These are phyloP conservation scores for Zygoascus ofunaensis DNA, from an alignment of 805 yeast genomes.

Conservation along the genomic window DNA sequence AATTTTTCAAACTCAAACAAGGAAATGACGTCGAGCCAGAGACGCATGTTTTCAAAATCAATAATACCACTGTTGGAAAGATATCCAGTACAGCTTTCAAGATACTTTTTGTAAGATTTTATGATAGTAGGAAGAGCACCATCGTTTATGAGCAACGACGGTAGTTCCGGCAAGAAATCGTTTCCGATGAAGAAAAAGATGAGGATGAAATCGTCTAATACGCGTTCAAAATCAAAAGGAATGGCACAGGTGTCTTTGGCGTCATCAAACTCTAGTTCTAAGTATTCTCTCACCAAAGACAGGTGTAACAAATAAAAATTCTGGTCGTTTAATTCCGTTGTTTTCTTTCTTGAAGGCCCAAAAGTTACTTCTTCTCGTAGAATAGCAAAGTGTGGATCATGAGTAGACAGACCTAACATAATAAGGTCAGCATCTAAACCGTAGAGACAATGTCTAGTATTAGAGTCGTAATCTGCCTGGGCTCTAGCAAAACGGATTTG, in stretches of 20 bases:
- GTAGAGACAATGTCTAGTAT: constrained; percentile 85
- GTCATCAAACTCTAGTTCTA: constrained; percentile 74
- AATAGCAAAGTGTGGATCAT: constrained; percentile 91
- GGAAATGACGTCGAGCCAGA: constrained; percentile 69
- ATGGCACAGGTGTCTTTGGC: constrained; percentile 56
- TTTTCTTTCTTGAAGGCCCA: constrained; percentile 38
- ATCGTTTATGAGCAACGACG: constrained; percentile 84
- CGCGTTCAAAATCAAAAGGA: constrained; percentile 71
- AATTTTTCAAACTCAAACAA: constrained; percentile 78
- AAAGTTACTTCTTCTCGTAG: constrained; percentile 93
- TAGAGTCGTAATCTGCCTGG: constrained; percentile 63
- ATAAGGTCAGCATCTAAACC: constrained; percentile 96
- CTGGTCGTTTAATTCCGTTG: constrained; percentile 56
- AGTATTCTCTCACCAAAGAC: constrained; percentile 80
- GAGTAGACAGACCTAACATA: constrained; percentile 83
- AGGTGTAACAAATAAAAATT: constrained; percentile 76
- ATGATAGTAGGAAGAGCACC: constrained; percentile 94
- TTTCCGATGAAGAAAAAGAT: constrained; percentile 94
- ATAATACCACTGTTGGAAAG: constrained; percentile 76
- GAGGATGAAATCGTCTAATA: constrained; percentile 85
- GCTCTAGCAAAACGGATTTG: constrained; percentile 72
- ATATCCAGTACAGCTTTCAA: constrained; percentile 70
- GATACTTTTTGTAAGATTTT: constrained; percentile 76
- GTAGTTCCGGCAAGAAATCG: constrained; percentile 94
- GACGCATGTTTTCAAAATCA: constrained; percentile 58